Evolutionary conservation across 768 basidiomycete species (phyloP).

Genomic region (Agrocybe praecox): DNA sequence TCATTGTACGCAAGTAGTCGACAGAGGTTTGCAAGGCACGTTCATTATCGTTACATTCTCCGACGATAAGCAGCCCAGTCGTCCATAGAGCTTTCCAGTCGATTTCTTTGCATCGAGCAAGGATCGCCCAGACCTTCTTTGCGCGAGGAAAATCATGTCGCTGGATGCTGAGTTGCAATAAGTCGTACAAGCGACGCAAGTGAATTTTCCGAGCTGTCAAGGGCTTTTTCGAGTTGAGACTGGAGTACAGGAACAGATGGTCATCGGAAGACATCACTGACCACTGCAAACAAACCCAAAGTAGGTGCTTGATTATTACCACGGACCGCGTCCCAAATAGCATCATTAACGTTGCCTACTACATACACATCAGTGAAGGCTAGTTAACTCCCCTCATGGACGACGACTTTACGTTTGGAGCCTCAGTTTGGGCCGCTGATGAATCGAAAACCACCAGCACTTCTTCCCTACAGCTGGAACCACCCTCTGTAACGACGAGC

Average conservation of each 20-base stretch:
- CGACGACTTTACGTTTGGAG: conserved; percentile 71
- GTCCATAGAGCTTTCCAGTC: conserved; percentile 76
- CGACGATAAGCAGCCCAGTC: conserved; percentile 61
- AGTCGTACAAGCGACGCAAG: conserved; percentile 72
- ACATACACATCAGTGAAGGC: not conserved
- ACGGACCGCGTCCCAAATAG: not conserved
- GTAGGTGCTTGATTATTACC: conserved; percentile 8
- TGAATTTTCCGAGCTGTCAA: conserved; percentile 67
- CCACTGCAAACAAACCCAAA: conserved; percentile 34
- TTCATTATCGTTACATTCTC: conserved; percentile 28
- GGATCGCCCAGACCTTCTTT: conserved; percentile 70
- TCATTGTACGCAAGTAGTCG: conserved; percentile 69
- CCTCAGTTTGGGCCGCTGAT: conserved; percentile 71
- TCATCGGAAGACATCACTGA: conserved; percentile 30
- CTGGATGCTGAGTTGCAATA: conserved; percentile 72
- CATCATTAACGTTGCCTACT: not conserved
- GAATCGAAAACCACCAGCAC: conserved; percentile 31
- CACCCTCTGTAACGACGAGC: conserved; percentile 25
- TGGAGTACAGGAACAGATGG: conserved; percentile 64
- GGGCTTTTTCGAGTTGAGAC: conserved; percentile 50
- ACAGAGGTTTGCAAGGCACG: conserved; percentile 37
- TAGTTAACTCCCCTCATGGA: conserved; percentile 43
- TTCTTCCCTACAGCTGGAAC: conserved; percentile 22
- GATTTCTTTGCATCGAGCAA: conserved; percentile 77
- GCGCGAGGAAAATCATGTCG: conserved; percentile 67